Percentiles rank a stretch among this genome's conserved stretches.
These are phyloP conservation scores for Arxiozyma slooffiae DNA, from an alignment of 1,139 yeast genomes.

Conservation along the genomic window DNA sequence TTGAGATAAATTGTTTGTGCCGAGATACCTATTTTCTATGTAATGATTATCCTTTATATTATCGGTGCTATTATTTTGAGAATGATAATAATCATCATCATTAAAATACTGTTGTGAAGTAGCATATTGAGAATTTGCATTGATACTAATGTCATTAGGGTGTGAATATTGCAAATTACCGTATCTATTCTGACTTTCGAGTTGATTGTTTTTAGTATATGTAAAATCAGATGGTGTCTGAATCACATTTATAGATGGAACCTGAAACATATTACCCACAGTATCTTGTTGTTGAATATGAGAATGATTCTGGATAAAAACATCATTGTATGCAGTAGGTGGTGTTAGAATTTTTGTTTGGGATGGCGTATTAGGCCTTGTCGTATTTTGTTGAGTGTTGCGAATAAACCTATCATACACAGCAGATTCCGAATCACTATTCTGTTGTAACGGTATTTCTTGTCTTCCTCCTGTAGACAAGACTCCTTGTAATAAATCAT, in stretches of 20 bases:
- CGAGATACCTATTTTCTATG: neutral
- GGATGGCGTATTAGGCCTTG: neutral
- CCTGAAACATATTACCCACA: conserved; percentile 5
- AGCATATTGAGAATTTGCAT: conserved; percentile 4
- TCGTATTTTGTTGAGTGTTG: neutral
- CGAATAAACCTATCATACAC: neutral
- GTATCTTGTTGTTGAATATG: conserved; percentile 2
- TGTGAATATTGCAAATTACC: neutral
- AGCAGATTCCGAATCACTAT: neutral
- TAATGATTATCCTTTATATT: too few relatives aligned
- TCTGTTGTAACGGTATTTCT: neutral
- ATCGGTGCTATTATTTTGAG: neutral
- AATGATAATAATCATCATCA: conserved; percentile 13
- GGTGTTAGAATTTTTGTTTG: conserved; percentile 9
- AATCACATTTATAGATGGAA: conserved; percentile 16
- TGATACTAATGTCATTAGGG: neutral
- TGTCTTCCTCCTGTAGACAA: neutral
- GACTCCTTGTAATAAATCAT: neutral
- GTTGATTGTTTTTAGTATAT: conserved; percentile 3
- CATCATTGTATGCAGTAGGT: conserved; percentile 16
- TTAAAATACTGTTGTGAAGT: conserved; percentile 9
- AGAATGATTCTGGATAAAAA: conserved; percentile 9
- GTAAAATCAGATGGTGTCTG: conserved; percentile 15
- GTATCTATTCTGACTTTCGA: neutral
- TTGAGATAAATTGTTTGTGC: neutral